Percentiles rank a stretch among this genome's conserved stretches.
These are phyloP conservation scores for Russula virescens DNA, from an alignment of 768 basidiomycete species.

Conservation along the genomic window DNA sequence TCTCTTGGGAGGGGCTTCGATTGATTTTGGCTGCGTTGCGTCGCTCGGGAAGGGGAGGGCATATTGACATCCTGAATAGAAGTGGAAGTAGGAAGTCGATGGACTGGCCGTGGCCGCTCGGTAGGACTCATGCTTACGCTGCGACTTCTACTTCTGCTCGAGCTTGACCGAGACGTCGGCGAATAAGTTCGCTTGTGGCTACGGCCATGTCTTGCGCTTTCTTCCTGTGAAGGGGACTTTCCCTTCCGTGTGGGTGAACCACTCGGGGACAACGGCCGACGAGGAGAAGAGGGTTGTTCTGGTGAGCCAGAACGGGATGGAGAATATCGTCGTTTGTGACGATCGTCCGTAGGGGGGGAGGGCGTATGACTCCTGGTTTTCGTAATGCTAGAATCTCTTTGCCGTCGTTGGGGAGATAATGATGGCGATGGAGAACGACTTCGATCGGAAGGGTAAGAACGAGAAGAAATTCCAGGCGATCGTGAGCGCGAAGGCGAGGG, in stretches of 20 bases:
- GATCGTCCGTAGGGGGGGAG: slow-evolving; percentile 39
- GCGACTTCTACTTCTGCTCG: slow-evolving; percentile 50
- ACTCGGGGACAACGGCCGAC: slow-evolving; percentile 18
- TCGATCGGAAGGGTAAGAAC: slow-evolving; percentile 57
- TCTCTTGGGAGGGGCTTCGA: slow-evolving; percentile 19
- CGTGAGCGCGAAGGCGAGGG: slow-evolving; percentile 50
- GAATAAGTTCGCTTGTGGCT: slow-evolving; percentile 41
- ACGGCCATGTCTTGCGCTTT: slow-evolving; percentile 24
- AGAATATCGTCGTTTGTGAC: slow-evolving; percentile 31
- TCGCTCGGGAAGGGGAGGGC: slow-evolving; percentile 5
- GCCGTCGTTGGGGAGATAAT: slow-evolving; percentile 53
- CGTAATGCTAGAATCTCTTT: slow-evolving; percentile 46
- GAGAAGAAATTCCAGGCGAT: slow-evolving; percentile 60
- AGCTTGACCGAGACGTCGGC: slow-evolving; percentile 49
- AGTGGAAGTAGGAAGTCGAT: slow-evolving; percentile 53
- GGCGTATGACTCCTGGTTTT: slow-evolving; percentile 44
- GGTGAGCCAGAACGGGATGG: slow-evolving; percentile 31
- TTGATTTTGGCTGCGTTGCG: slow-evolving; percentile 18
- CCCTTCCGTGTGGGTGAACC: slow-evolving; percentile 11
- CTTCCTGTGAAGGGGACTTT: slow-evolving; percentile 9
- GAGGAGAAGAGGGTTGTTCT: slow-evolving; percentile 18
- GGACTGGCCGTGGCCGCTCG: slow-evolving; percentile 48
- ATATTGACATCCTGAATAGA: slow-evolving; percentile 33
- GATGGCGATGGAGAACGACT: slow-evolving; percentile 61
- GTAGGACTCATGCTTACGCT: slow-evolving; percentile 41